A percentile compares a stretch with the other conserved stretches of the same genome.
phyloP scores from a whole-genome alignment of 257 asterid species.

The Lycium ferocissimum region DNA sequence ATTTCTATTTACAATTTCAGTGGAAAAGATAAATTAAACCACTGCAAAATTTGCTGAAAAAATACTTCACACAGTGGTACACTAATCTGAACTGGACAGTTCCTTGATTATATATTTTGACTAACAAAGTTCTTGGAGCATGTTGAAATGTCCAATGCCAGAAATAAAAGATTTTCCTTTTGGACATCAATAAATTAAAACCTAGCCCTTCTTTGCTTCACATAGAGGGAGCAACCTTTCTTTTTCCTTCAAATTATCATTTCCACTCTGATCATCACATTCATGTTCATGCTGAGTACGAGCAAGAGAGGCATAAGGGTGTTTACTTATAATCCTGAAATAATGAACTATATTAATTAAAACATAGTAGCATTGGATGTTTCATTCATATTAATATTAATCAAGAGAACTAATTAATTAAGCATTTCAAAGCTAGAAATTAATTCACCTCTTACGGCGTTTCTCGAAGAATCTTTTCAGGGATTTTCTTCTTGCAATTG shows the following conservation, averaged over 20 bases:
- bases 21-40: no score
- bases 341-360: background rate
- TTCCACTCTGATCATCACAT: conserved; percentile 3
- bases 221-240: background rate
- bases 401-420: background rate
- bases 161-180: background rate
- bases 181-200: background rate
- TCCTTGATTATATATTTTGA: no score
- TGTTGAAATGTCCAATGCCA: background rate
- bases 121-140: no score
- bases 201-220: background rate
- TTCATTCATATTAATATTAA: background rate
- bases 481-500: conserved; percentile 36
- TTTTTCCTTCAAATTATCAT: background rate
- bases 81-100: no score
- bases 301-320: background rate
- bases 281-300: background rate
- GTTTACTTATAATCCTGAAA: conserved; percentile 32
- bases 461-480: conserved; percentile 36
- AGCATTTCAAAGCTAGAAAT: background rate
- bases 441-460: conserved; percentile 25
- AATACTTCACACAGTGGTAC: no score
- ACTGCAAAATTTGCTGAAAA: no score
- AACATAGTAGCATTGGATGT: background rate
- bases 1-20: no score